phyloP scores from a whole-genome alignment of 257 asterid species.

The Osmanthus fragrans region DNA sequence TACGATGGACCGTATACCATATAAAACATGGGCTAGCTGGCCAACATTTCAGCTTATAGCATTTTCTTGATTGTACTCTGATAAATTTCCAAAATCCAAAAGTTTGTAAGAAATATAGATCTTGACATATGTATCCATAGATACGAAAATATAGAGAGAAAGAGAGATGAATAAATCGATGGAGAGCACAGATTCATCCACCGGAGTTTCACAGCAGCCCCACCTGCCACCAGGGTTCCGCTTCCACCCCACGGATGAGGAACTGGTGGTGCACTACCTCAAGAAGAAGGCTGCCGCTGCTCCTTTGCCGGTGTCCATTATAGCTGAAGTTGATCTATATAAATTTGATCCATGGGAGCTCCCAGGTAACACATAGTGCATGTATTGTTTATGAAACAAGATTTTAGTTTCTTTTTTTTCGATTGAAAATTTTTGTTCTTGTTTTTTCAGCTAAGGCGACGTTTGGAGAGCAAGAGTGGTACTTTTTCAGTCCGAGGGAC shows the following conservation, averaged over 20 bases:
- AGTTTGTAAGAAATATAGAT: background rate
- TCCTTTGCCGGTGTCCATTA: slow-evolving; percentile 59
- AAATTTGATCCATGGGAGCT: slow-evolving; percentile 69
- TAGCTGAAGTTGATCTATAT: slow-evolving; percentile 63
- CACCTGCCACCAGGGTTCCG: slow-evolving; percentile 69
- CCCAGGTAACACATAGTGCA: slow-evolving; percentile 39
- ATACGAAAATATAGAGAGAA: background rate
- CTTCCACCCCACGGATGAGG: slow-evolving; percentile 73
- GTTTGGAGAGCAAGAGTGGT: slow-evolving; percentile 69
- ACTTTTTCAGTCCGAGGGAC: slow-evolving; percentile 60
- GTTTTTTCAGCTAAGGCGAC: slow-evolving; percentile 43
- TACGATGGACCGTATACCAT: slow-evolving; percentile 32
- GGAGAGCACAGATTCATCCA: slow-evolving; percentile 61
- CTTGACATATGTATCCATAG: background rate
- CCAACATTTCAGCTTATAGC: slow-evolving; percentile 26
- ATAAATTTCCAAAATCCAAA: slow-evolving; percentile 22
- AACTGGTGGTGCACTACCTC: slow-evolving; percentile 62
- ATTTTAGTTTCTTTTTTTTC: background rate
- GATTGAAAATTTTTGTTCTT: background rate
- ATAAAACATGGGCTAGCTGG: slow-evolving; percentile 36
- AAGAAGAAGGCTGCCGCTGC: slow-evolving; percentile 48
- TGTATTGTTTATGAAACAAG: background rate
- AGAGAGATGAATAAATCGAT: slow-evolving; percentile 13
- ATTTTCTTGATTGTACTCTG: slow-evolving; percentile 25
- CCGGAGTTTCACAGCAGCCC: slow-evolving; percentile 43